Evolutionary conservation across 2,329 filamentous ascomycete genomes (phyloP), one percentile per base, ranked within the genome.

Genomic region (Cercospora zeina): DNA sequence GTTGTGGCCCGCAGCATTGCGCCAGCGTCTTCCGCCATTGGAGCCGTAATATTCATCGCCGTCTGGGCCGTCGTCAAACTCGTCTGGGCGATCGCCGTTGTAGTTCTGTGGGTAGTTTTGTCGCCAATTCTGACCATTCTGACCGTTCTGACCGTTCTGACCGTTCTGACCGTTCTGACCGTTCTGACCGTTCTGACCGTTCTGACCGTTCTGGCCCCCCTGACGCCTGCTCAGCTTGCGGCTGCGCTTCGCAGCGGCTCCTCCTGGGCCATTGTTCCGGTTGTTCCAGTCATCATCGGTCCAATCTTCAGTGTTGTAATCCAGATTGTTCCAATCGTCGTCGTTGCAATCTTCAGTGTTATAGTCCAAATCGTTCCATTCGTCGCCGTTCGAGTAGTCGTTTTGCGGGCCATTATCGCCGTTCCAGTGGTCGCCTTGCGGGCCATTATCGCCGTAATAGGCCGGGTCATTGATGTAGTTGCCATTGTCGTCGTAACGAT

Each of bases 1-100:
- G 30, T 47, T 58, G 33, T 49, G 54, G 19, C 60, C 60, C 6
- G 34, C 60, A 7, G 60, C 60, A 54, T 62, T 62, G 11, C 24
- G 54, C 16, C 30, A 58, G 19, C 56, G 39, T 16, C 19, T 54
- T 24, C 53, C 47, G 10, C 47, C 45, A 37, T 59, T 9, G 16
- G 30, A 33, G 36, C 37, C 54, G 21, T 47, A 45, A 16, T 51
- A 45, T 16, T 31, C 21, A 49, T 45, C 24, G 36, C 54, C 36
- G n/a, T 54, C 34, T 16, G 27, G 24, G 49, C 16, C 49, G 27
- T 16, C 27, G 16, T 51, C 49, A 31, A 31, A 34, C n/a, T 16
- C 27, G 49, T 34, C 42, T 14, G 27, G 49, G 27, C 49, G 49
- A 8, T 51, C 31, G 27, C 36, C 36, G 9, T 39, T 4, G 8